Base-by-base conservation (phyloP, 345 rosid species). In the Salix arbutifolia region DNA sequence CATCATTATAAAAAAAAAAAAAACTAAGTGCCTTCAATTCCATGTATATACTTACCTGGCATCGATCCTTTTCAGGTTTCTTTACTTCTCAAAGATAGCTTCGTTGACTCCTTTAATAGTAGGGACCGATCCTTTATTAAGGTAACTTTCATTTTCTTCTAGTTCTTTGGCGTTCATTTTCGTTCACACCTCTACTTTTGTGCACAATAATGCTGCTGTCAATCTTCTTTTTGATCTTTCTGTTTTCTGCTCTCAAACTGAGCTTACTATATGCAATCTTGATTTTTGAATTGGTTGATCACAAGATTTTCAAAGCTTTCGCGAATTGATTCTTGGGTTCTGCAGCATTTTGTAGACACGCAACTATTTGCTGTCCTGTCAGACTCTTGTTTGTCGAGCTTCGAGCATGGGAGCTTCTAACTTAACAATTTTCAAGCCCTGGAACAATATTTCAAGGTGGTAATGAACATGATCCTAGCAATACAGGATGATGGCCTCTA, bases 81-180 rank as follows among this genome's bases (percentile, higher is more conserved):
- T 52, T 81, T 96, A 83, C 96, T 96, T 73, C 90, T 96, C 68
- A 96, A 93, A 77, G 98, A 96, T 85, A 96, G 97, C 82, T 93
- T 87, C 81, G 84, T 96, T 40, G 99, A 92, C 81, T 96, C 99
- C 33, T 96, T 96, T 84, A 89, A 94, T 61, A 74, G 76, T 69
- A 87, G 86, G 84, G 99, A 96, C 77, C 81, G 88, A 77, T 83
- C 94, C 40, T 96, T 96, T 74, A 50, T 96, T 78, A 91, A 89
- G 99, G 99, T 93, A 83, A 79, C 8, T 17, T 56, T 8, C 46
- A 5, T 42, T 64, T 17, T 1, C 30, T 21, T 38, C n/a, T 16
- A n/a, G 26, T 48, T 25, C 21, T 13, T 19, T 16, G 33, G 28
- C 8, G 18, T 64, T 25, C 40, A 18, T 2, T 64, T 10, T 3